A percentile compares a stretch with the other conserved stretches of the same genome.
phyloP scores from a whole-genome alignment of 1,139 yeast genomes.

The Protomyces arabidopsidicola region DNA sequence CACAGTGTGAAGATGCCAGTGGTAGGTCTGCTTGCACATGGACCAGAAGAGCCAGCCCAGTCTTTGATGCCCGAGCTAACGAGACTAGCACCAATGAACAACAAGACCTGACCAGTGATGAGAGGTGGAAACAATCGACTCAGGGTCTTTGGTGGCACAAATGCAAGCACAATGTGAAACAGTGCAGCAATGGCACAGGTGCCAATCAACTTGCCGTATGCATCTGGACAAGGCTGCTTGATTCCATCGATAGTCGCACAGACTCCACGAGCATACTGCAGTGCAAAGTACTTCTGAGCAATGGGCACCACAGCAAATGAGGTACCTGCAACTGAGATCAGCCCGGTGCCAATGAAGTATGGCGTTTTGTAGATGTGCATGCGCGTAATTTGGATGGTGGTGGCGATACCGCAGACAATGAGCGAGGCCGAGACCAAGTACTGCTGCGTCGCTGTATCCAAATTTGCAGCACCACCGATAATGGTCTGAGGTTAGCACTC shows the following conservation, averaged over 20 bases:
- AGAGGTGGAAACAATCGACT: constrained; percentile 78
- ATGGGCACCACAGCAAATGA: constrained; percentile 83
- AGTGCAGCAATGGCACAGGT: constrained; percentile 74
- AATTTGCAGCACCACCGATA: constrained; percentile 13
- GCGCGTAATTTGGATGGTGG: constrained; percentile 73
- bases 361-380: constrained; percentile 39
- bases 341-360: constrained; percentile 64
- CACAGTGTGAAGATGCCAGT: constrained; percentile 44
- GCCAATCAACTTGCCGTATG: constrained; percentile 80
- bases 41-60: constrained; percentile 82
- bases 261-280: constrained; percentile 68
- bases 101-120: constrained; percentile 88
- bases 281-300: constrained; percentile 67
- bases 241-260: constrained; percentile 64
- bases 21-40: constrained; percentile 45
- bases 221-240: constrained; percentile 75
- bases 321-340: constrained; percentile 82
- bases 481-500: constrained; percentile 44
- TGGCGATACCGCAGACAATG: constrained; percentile 68
- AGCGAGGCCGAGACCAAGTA: constrained; percentile 75
- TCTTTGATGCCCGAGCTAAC: constrained; percentile 68
- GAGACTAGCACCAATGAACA: constrained; percentile 69
- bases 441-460: constrained; percentile 39
- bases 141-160: constrained; percentile 65
- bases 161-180: constrained; percentile 64